These are phyloP conservation scores for Penicillium simplicissimum DNA, from an alignment of 495 filamentous ascomycete species.

Conservation along the genomic window DNA sequence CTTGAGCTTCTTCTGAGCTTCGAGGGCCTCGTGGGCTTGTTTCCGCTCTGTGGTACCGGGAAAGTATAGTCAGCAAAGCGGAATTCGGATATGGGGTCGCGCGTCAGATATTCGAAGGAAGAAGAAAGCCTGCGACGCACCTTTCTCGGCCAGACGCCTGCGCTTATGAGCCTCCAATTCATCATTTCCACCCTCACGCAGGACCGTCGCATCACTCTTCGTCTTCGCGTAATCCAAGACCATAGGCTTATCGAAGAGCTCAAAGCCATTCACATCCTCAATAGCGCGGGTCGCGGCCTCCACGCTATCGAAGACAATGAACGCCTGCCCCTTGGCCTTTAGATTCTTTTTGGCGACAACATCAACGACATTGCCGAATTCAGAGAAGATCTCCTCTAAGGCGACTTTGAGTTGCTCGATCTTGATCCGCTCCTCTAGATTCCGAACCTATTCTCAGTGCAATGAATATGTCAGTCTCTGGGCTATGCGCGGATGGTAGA, in stretches of 20 bases:
- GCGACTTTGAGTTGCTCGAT: constrained; percentile 73
- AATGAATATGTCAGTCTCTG: constrained; percentile 20
- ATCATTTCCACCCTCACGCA: constrained; percentile 67
- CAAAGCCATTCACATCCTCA: constrained; percentile 89
- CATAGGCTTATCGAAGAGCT: constrained; percentile 94
- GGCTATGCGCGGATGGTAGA: constrained; percentile 17
- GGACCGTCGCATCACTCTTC: constrained; percentile 84
- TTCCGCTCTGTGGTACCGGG: constrained; percentile 68
- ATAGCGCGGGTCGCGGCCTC: constrained; percentile 78
- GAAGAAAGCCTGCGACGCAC: constrained; percentile 47
- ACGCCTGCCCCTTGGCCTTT: constrained; percentile 93
- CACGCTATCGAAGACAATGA: constrained; percentile 84
- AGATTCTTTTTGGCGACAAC: constrained; percentile 91
- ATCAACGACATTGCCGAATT: constrained; percentile 89
- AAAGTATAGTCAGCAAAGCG: constrained; percentile 7
- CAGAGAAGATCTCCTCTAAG: constrained; percentile 76
- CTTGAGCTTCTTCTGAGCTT: constrained; percentile 82
- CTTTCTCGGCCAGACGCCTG: constrained; percentile 84
- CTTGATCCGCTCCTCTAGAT: constrained; percentile 93
- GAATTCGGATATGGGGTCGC: no score
- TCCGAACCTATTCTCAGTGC: constrained; percentile 63
- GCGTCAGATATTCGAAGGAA: no score
- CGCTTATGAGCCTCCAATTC: constrained; percentile 89
- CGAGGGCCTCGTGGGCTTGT: constrained; percentile 80
- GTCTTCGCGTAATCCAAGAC: constrained; percentile 80